Evolutionary conservation across 257 asterid species (phyloP).

Genomic region (Solanum gracilifrons): DNA sequence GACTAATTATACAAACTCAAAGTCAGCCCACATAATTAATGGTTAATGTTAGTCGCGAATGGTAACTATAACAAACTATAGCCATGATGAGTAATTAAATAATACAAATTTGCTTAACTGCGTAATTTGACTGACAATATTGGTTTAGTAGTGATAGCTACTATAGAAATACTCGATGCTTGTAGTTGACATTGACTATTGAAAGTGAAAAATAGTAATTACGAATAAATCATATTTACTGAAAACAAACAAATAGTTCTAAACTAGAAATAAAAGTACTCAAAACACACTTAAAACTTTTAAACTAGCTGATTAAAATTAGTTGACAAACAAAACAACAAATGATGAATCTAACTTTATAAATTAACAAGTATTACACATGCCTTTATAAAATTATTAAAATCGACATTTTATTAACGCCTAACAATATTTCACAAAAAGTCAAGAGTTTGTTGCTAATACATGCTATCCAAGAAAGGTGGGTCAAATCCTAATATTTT

Average conservation of each 20-base stretch:
- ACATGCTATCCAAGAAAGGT: background rate
- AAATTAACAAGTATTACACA: background rate
- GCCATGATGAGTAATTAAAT: no score
- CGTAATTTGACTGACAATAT: background rate
- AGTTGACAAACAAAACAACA: background rate
- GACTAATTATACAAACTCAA: no score
- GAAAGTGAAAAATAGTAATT: background rate
- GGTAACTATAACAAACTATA: no score
- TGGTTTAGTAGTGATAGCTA: background rate
- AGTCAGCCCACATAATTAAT: no score
- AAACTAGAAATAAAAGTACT: background rate
- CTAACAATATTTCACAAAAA: no score
- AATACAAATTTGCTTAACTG: no score
- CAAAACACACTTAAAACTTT: background rate
- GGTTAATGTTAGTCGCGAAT: no score
- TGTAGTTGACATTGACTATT: background rate
- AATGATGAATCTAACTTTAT: background rate
- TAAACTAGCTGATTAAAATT: background rate
- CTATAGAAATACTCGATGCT: background rate
- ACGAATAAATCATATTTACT: background rate
- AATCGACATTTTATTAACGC: background rate
- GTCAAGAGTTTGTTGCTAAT: background rate
- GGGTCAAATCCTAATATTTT: background rate
- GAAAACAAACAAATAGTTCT: background rate
- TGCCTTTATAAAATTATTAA: background rate